Evolutionary conservation across 495 filamentous ascomycete species (phyloP), one percentile per base, ranked within the genome.

Genomic region (Usnea hakonensis): DNA sequence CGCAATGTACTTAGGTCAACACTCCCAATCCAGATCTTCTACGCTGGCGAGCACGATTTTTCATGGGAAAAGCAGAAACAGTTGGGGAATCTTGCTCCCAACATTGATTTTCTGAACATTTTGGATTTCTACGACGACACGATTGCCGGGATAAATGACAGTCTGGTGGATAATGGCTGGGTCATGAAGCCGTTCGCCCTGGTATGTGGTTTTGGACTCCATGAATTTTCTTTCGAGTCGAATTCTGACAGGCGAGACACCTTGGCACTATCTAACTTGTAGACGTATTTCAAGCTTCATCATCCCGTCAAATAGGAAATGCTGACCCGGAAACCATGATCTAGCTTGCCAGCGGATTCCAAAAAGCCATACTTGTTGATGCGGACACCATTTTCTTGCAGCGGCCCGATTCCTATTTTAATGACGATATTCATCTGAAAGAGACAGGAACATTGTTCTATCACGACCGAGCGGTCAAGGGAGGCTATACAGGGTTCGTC

Each of bases 101-200:
- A 32, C 3, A 19, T 52, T 33, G 26, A 32, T 21, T 57, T 60
- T 28, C 5, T 65, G 7, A 57, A 70, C 40, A 35, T 70, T 5
- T 46, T 64, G 26, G 48, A 54, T 4, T 55, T 57, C 38, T 70
- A 66, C 52, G 60, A 69, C 23, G 68, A 69, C 33, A 21, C 28
- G 1, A 30, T 43, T 40, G 55, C 55, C 30, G 61, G 61, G 10
- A 52, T 52, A 32, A 52, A 32, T 11, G 48, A 52, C 4, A 52
- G 48, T 28, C 40, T 63, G 14, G 11, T 21, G 35, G 30, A 35
- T 0, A 57, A 58, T 33, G 58, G 70, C 19, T 72, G 64, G 65
- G 71, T 69, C 17, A 68, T 71, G 28, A 74, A 74, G 60, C 64
- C 71, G 13, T 74, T 73, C 52, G 71, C 72, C 14, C 66, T 69